Evolutionary conservation across 352 stramenopile species (phyloP), one percentile per base, ranked within the genome.

Genomic region (Pythium sukuiense): DNA sequence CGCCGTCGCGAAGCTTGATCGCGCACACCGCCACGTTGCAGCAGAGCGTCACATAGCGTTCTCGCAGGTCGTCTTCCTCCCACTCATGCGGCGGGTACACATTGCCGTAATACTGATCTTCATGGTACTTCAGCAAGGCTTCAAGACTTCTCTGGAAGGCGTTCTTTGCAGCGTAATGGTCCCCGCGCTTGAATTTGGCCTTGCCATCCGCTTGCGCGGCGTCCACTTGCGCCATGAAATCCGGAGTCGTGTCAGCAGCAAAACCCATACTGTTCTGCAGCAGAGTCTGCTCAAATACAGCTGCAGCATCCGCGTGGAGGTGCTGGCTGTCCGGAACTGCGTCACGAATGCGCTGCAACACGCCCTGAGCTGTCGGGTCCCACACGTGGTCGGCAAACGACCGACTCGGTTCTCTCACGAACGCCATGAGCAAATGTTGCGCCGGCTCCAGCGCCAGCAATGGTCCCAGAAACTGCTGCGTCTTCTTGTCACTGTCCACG

Each of bases 321-420:
- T 56, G 52, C 0, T 18, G 30, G 5, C 16, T 41, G 12, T 33
- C 52, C 6, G 41, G 2, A 20, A 76, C 70, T 7, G 52, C 46
- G 13, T 73, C 63, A 24, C 81, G 76, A 59, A 95, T 71, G 5
- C 70, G 67, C 0, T 73, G 27, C 11, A 95, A 71, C 24, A 88
- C 73, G 48, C 88, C 72, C 11, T 75, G 85, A 30, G 88, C 77
- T 12, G 70, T 67, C 0, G 83, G 73, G 55, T 95, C 85, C 85
- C 83, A 93, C 1, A 95, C 75, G 77, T 85, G 90, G 59, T 93
- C 83, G 52, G 84, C 74, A 56, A 95, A 91, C 35, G 75, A 74
- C 14, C 80, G 76, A 35, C 76, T 83, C 18, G 53, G 6, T 54
- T 95, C 85, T 26, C 58, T 71, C 46, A 92, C 55, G 56, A 95